Conservation (phyloP, 2,329 filamentous ascomycete species). For the Ceratocystis destructans region DNA sequence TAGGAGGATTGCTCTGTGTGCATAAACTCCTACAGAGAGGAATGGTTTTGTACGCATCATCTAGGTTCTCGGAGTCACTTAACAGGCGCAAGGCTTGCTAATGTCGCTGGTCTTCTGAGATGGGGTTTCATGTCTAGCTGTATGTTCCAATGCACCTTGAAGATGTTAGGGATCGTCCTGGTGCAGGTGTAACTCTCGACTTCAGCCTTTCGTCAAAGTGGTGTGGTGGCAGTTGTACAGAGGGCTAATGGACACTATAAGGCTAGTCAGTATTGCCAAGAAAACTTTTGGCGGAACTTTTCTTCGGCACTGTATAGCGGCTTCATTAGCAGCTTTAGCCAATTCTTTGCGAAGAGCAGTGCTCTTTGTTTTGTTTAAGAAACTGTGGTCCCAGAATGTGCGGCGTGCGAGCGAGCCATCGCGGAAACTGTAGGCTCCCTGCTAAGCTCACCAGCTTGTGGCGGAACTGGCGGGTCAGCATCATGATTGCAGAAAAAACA, state of each 20-base stretch:
- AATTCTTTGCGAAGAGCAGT: constrained; percentile 33
- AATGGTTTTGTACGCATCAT: constrained; percentile 26
- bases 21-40: constrained; percentile 29
- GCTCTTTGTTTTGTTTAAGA: constrained; percentile 29
- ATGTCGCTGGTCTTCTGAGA: constrained; percentile 20
- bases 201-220: constrained; percentile 43
- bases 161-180: constrained; percentile 30
- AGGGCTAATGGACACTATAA: constrained; percentile 26
- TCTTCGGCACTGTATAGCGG: constrained; percentile 32
- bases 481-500: background rate
- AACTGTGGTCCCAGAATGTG: constrained; percentile 25
- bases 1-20: constrained; percentile 18
- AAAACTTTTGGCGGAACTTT: constrained; percentile 28
- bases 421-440: constrained; percentile 30
- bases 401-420: constrained; percentile 32
- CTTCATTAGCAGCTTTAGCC: constrained; percentile 32
- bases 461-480: background rate
- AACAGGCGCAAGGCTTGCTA: constrained; percentile 33
- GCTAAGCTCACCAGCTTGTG: constrained; percentile 23
- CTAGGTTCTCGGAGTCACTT: constrained; percentile 28
- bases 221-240: constrained; percentile 30
- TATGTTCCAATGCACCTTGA: constrained; percentile 25
- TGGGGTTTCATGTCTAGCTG: constrained; percentile 28
- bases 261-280: background rate
- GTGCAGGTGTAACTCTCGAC: constrained; percentile 43